Evolutionary conservation across 2,329 filamentous ascomycete genomes (phyloP).

Genomic region (Sphaerulina populicola): DNA sequence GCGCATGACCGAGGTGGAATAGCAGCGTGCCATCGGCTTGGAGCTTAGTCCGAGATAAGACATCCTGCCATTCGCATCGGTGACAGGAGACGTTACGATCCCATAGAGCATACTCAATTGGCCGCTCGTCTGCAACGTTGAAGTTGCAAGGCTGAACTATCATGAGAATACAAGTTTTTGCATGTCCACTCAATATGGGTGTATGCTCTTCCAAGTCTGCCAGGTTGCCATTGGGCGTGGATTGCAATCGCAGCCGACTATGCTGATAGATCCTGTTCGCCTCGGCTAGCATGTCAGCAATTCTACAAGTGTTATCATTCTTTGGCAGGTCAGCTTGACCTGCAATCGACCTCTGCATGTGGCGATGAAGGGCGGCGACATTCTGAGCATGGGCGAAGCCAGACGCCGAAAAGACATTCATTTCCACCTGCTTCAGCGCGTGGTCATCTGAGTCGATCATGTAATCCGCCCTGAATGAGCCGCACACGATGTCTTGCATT

Average conservation of each 20-base stretch:
- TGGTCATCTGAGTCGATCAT: conserved; percentile 31
- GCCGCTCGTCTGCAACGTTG: conserved; percentile 41
- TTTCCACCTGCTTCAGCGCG: conserved; percentile 40
- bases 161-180: conserved; percentile 34
- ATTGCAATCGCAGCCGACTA: background rate
- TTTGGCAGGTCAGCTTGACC: conserved; percentile 23
- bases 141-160: conserved; percentile 40
- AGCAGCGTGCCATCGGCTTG: conserved; percentile 30
- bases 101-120: conserved; percentile 40
- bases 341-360: conserved; percentile 21
- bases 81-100: conserved; percentile 33
- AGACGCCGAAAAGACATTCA: conserved; percentile 40
- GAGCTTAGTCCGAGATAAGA: conserved; percentile 30
- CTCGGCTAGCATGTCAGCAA: conserved; percentile 29
- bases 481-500: conserved; percentile 32
- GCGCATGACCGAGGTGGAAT: conserved; percentile 23
- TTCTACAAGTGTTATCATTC: conserved; percentile 31
- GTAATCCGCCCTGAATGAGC: conserved; percentile 41
- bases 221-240: background rate
- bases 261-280: conserved; percentile 34
- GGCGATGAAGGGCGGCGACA: conserved; percentile 38
- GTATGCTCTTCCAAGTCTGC: background rate
- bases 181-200: background rate
- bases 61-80: conserved; percentile 33
- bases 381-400: conserved; percentile 37